These are phyloP conservation scores for Ophiostoma ips DNA, from an alignment of 2,329 filamentous ascomycete species.

Conservation along the genomic window DNA sequence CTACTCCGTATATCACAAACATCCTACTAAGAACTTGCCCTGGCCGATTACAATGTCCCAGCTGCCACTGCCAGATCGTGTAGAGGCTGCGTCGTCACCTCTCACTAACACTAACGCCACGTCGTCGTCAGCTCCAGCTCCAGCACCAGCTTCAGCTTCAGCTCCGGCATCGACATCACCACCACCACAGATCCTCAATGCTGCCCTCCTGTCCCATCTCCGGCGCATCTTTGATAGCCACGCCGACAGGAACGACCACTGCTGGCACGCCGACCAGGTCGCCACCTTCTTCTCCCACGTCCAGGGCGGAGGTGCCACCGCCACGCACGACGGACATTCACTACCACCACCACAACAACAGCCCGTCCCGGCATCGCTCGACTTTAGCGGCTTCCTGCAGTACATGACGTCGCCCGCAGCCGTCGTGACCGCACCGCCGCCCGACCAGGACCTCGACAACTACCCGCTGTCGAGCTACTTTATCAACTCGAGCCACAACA, in stretches of 20 bases:
- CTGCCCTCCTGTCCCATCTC: conserved; percentile 28
- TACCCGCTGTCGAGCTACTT: conserved; percentile 82
- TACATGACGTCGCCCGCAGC: conserved; percentile 41
- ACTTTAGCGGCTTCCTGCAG: conserved; percentile 34
- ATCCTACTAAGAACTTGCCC: no score
- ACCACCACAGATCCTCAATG: conserved; percentile 20
- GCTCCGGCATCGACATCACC: not conserved
- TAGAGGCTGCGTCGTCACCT: no score
- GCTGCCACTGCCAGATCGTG: no score
- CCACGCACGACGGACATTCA: conserved; percentile 17
- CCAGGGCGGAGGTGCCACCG: conserved; percentile 32
- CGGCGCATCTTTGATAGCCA: conserved; percentile 33
- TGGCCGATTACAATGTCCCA: no score
- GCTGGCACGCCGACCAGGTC: conserved; percentile 33
- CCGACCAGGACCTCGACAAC: conserved; percentile 38
- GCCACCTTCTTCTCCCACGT: conserved; percentile 31
- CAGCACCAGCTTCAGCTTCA: not conserved
- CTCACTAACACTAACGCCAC: no score
- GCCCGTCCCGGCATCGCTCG: conserved; percentile 26
- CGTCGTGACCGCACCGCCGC: conserved; percentile 27
- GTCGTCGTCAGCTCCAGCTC: no score
- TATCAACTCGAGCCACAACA: conserved; percentile 91
- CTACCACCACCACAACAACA: no score
- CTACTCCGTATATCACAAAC: no score
- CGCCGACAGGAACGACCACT: conserved; percentile 24